phyloP scores from a whole-genome alignment of 2,329 filamentous ascomycete genomes.

The Neofusicoccum kwambonambiense region DNA sequence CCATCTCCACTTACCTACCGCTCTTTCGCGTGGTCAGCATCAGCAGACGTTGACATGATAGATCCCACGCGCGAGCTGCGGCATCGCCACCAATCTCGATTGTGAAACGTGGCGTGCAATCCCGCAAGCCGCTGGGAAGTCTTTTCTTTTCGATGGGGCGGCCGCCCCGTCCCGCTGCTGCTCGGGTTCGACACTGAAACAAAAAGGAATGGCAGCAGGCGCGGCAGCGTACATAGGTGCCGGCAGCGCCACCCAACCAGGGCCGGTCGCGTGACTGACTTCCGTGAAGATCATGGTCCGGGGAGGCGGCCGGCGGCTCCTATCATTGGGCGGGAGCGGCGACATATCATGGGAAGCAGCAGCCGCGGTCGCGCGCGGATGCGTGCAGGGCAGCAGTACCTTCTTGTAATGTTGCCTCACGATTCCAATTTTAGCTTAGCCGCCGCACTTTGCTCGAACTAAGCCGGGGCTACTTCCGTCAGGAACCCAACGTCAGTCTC shows the following conservation, averaged over 20 bases:
- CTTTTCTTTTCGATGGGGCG: neutral
- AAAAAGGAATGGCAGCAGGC: neutral
- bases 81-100: neutral
- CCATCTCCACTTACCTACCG: neutral
- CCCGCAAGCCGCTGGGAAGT: neutral
- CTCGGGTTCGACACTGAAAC: no score
- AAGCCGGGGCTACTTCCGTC: neutral
- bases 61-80: neutral
- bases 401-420: neutral
- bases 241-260: neutral
- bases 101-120: neutral
- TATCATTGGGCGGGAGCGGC: neutral
- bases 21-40: neutral
- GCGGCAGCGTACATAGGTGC: neutral
- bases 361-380: neutral
- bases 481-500: neutral
- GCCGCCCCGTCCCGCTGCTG: neutral
- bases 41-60: neutral
- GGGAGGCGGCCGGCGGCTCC: neutral
- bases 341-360: neutral
- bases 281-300: slow-evolving; percentile 4
- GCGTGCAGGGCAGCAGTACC: neutral
- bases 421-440: neutral
- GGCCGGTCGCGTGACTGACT: slow-evolving; percentile 4
- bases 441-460: neutral